Evolutionary conservation across 148 eudicot genomes (phyloP).

Genomic region (Spergularia marina): DNA sequence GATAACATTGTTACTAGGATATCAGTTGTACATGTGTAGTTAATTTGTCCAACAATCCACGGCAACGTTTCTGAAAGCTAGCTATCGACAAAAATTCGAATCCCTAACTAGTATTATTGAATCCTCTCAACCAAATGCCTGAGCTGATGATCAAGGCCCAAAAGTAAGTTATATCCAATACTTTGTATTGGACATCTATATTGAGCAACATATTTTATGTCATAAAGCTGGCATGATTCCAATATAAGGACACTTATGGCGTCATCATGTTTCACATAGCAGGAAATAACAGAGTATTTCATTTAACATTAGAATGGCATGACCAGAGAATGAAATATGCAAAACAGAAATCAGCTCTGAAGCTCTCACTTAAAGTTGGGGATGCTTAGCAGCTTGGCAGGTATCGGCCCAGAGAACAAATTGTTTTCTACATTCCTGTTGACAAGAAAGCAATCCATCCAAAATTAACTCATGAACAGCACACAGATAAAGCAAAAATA

Average conservation of each 20-base stretch:
- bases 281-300: neutral
- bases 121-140: too few species aligned
- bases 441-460: conserved; percentile 9
- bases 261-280: neutral
- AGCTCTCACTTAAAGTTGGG: conserved; percentile 69
- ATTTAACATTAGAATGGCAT: neutral
- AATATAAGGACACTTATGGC: neutral
- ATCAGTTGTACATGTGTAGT: too few species aligned
- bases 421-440: conserved; percentile 75
- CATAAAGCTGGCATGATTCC: neutral
- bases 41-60: neutral
- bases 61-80: neutral
- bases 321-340: neutral
- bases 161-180: too few species aligned
- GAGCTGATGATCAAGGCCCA: too few species aligned
- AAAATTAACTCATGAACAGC: neutral
- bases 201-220: neutral
- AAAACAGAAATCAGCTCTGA: conserved; percentile 6
- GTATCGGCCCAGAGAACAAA: conserved; percentile 75
- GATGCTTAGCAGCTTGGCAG: conserved; percentile 60
- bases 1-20: too few species aligned
- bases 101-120: neutral
- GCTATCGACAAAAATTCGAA: neutral
- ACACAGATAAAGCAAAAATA: neutral
- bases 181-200: neutral